These are phyloP conservation scores for Fusarium longipes DNA, from an alignment of 2,329 filamentous ascomycete species.

Conservation along the genomic window DNA sequence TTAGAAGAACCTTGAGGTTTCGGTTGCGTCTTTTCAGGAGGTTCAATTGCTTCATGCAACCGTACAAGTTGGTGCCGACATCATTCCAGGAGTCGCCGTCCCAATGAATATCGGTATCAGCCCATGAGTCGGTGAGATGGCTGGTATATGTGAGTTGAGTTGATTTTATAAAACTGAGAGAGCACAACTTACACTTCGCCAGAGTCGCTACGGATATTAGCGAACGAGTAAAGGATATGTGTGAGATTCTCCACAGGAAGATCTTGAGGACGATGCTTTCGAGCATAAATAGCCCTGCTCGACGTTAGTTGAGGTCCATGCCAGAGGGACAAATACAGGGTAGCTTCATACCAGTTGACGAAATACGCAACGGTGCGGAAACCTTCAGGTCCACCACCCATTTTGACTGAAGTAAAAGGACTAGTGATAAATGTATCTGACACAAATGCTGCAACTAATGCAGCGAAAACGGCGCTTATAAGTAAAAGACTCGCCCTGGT, in stretches of 20 bases:
- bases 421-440: conserved; percentile 2
- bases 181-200: conserved; percentile 74
- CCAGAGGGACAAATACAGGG: not conserved
- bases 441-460: conserved; percentile 20
- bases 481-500: conserved; percentile 29
- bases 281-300: conserved; percentile 81
- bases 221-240: conserved; percentile 91
- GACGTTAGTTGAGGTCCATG: conserved; percentile 2
- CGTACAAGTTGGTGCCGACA: conserved; percentile 82
- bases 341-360: conserved; percentile 69
- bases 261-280: conserved; percentile 87
- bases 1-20: conserved; percentile 85
- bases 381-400: conserved; percentile 61
- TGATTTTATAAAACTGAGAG: not conserved
- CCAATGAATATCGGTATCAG: conserved; percentile 79
- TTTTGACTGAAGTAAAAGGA: conserved; percentile 39
- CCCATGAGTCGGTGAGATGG: conserved; percentile 70
- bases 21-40: conserved; percentile 84
- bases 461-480: conserved; percentile 13
- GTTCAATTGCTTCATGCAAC: conserved; percentile 88
- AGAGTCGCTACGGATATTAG: conserved; percentile 80
- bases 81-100: conserved; percentile 78
- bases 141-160: conserved; percentile 42
- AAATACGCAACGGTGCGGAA: conserved; percentile 79
- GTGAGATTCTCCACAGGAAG: conserved; percentile 84